phyloP scores from a whole-genome alignment of 768 basidiomycete species.

The Serendipita sp. region DNA sequence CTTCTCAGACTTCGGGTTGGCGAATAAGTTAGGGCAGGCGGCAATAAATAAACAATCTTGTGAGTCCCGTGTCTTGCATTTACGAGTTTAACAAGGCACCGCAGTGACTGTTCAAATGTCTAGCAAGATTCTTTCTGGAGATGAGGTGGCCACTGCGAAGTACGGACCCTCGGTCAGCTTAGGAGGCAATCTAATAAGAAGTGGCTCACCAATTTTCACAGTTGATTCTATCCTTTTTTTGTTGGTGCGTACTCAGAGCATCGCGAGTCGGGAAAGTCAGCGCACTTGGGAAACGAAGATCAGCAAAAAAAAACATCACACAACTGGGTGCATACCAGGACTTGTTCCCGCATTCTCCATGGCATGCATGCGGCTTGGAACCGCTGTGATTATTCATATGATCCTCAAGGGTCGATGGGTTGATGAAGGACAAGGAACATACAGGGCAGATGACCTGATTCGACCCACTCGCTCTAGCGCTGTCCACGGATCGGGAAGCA shows the following conservation, averaged over 20 bases:
- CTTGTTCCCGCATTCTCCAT: background rate
- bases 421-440: background rate
- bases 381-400: background rate
- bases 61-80: too few relatives aligned
- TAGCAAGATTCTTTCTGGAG: background rate
- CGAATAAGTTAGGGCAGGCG: too few relatives aligned
- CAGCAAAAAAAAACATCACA: background rate
- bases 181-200: background rate
- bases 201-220: background rate
- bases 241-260: background rate
- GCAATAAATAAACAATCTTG: too few relatives aligned
- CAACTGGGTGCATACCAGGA: background rate
- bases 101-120: background rate
- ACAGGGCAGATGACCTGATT: background rate
- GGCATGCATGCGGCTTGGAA: background rate
- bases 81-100: background rate
- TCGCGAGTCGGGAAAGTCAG: background rate
- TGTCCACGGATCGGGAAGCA: background rate
- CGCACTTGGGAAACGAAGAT: too few relatives aligned
- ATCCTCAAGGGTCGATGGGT: background rate
- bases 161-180: background rate
- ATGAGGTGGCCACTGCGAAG: background rate
- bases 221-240: background rate
- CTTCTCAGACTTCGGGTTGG: too few relatives aligned
- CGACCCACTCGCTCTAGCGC: background rate